These are phyloP conservation scores for Rhizopogon roseolus DNA, from an alignment of 768 basidiomycete species.

Conservation along the genomic window DNA sequence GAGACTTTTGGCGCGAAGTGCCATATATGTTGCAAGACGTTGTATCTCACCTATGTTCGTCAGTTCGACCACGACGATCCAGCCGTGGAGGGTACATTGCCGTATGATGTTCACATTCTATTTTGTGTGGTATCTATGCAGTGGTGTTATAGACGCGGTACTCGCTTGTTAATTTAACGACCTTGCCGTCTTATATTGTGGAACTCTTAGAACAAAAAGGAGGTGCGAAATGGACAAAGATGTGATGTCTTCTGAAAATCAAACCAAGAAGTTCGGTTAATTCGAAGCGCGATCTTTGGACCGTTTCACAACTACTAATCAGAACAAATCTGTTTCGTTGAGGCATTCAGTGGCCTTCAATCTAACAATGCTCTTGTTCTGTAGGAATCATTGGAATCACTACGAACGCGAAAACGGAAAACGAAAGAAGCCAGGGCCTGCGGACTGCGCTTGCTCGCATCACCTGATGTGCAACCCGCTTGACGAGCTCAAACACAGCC, in stretches of 20 bases:
- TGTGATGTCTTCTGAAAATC: background rate
- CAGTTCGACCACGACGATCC: constrained; percentile 61
- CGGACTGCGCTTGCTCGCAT: no score
- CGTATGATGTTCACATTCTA: constrained; percentile 38
- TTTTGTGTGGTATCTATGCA: background rate
- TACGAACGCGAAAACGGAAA: no score
- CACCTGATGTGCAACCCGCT: no score
- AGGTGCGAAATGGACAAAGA: background rate
- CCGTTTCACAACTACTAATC: background rate
- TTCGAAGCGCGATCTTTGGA: background rate
- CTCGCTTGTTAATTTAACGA: background rate
- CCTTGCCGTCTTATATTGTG: background rate
- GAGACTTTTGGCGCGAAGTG: constrained; percentile 88
- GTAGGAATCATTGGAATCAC: no score
- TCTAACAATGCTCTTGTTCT: no score
- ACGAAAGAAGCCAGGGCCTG: no score
- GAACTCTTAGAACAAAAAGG: background rate
- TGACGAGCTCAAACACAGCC: no score
- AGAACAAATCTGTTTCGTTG: background rate
- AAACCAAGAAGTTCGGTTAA: background rate
- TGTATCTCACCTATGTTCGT: constrained; percentile 69
- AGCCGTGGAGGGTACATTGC: constrained; percentile 73
- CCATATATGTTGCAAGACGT: constrained; percentile 83
- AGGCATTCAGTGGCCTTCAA: background rate
- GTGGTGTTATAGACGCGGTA: background rate